These are phyloP conservation scores for Graphilbum ipis-grandicollis DNA, from an alignment of 2,329 filamentous ascomycete species.

Conservation along the genomic window DNA sequence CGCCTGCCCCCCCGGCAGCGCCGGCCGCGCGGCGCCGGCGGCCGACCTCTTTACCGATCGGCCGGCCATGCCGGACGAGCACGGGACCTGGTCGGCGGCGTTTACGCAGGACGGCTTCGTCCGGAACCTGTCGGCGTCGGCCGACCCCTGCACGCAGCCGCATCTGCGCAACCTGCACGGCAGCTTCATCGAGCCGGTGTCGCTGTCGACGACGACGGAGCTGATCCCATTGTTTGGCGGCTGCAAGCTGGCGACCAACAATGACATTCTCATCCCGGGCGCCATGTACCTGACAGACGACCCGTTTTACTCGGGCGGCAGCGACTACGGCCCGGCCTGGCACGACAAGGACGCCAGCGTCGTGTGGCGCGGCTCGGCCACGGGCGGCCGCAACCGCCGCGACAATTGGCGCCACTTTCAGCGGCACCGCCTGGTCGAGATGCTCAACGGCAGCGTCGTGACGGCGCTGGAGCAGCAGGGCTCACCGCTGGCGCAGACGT, in stretches of 20 bases:
- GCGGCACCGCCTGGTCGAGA: constrained; percentile 51
- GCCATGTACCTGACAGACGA: constrained; percentile 45
- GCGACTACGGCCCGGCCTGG: constrained; percentile 38
- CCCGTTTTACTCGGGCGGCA: constrained; percentile 38
- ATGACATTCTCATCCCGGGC: constrained; percentile 42
- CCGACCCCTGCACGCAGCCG: constrained; percentile 37
- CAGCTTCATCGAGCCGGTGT: constrained; percentile 33
- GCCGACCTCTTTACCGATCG: constrained; percentile 18
- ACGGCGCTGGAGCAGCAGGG: constrained; percentile 23
- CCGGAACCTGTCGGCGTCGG: constrained; percentile 35
- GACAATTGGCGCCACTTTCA: constrained; percentile 52
- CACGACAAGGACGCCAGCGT: constrained; percentile 34
- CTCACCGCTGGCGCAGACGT: constrained; percentile 25
- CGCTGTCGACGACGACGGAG: constrained; percentile 28
- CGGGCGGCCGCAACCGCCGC: constrained; percentile 34
- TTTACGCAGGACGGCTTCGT: constrained; percentile 27
- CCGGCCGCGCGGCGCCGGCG: constrained; percentile 21
- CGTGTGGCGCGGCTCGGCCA: constrained; percentile 49
- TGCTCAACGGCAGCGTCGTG: constrained; percentile 48
- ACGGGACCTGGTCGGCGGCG: constrained; percentile 9
- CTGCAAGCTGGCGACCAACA: constrained; percentile 40
- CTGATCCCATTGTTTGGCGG: constrained; percentile 41
- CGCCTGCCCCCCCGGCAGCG: constrained; percentile 38
- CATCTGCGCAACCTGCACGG: constrained; percentile 28
- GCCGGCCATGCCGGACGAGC: constrained; percentile 8